These are phyloP conservation scores for Wickerhamomyces xylosicus DNA, from an alignment of 805 yeast genomes.

Conservation along the genomic window DNA sequence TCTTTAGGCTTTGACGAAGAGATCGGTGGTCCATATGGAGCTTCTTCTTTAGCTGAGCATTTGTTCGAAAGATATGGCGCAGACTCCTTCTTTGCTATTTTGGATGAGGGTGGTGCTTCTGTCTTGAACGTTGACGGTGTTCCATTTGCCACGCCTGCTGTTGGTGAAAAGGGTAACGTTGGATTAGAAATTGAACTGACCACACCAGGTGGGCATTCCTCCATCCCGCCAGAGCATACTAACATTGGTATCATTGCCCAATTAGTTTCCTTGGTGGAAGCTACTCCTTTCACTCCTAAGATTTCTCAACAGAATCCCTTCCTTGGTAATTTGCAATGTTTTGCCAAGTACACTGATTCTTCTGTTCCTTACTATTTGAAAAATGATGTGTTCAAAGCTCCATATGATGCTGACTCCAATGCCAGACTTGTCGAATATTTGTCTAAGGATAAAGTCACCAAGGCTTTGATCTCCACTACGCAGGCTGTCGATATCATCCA, in stretches of 20 bases:
- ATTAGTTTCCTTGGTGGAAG: slow-evolving; percentile 40
- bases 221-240: slow-evolving; percentile 61
- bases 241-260: slow-evolving; percentile 56
- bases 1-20: slow-evolving; percentile 79
- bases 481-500: slow-evolving; percentile 45
- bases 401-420: slow-evolving; percentile 21
- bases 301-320: slow-evolving; percentile 43
- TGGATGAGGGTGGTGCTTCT: slow-evolving; percentile 49
- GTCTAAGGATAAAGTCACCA: slow-evolving; percentile 29
- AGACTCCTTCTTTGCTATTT: slow-evolving; percentile 41
- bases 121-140: slow-evolving; percentile 11
- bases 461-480: slow-evolving; percentile 22
- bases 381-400: slow-evolving; percentile 25
- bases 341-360: slow-evolving; percentile 33
- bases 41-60: slow-evolving; percentile 8
- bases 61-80: slow-evolving; percentile 21
- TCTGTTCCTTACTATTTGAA: no score
- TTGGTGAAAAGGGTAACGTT: slow-evolving; percentile 53
- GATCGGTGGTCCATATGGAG: slow-evolving; percentile 54
- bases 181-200: slow-evolving; percentile 37
- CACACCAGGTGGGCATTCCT: slow-evolving; percentile 65
- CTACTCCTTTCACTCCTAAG: slow-evolving; percentile 36
- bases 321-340: slow-evolving; percentile 41
- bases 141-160: slow-evolving; percentile 40
- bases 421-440: slow-evolving; percentile 21